Percentiles rank a stretch among this genome's conserved stretches.
phyloP scores from a whole-genome alignment of 225 moss, liverwort and hornwort genomes.

The Neckera pumila region DNA sequence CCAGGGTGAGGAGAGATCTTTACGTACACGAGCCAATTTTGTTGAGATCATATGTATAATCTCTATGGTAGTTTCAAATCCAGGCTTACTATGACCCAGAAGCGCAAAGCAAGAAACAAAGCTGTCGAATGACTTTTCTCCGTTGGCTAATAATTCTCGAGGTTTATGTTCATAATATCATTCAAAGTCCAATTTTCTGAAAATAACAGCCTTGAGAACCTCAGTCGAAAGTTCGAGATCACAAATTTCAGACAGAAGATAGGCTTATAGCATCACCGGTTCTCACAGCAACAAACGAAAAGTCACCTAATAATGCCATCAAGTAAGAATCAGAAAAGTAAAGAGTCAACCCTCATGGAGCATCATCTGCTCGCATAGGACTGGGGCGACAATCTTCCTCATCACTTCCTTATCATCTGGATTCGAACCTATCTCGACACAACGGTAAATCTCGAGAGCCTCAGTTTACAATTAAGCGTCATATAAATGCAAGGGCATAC shows the following conservation, averaged over 20 bases:
- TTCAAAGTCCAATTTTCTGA: not conserved
- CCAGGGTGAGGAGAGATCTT: not conserved
- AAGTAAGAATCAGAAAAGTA: conserved; percentile 10
- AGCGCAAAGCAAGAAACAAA: not conserved
- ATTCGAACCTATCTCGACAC: not conserved
- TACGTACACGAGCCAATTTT: not conserved
- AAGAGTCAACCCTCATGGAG: conserved; percentile 25
- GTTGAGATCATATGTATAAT: not conserved
- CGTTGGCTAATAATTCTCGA: not conserved
- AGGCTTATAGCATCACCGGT: not conserved
- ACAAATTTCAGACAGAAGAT: not conserved
- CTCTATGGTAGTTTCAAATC: too few relatives aligned
- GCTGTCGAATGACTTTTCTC: not conserved
- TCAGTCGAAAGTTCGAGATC: conserved; percentile 1
- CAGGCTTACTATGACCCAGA: not conserved
- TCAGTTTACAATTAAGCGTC: not conserved
- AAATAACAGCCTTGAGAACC: not conserved
- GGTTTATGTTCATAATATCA: not conserved
- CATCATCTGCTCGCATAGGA: conserved; percentile 8
- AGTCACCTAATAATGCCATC: not conserved
- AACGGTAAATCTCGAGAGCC: not conserved
- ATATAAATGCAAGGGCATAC: conserved; percentile 11
- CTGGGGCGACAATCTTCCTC: conserved; percentile 44
- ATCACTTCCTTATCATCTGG: not conserved
- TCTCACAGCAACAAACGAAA: not conserved